phyloP scores from a whole-genome alignment of 1,139 yeast genomes.

The Suhomyces guaymorum region DNA sequence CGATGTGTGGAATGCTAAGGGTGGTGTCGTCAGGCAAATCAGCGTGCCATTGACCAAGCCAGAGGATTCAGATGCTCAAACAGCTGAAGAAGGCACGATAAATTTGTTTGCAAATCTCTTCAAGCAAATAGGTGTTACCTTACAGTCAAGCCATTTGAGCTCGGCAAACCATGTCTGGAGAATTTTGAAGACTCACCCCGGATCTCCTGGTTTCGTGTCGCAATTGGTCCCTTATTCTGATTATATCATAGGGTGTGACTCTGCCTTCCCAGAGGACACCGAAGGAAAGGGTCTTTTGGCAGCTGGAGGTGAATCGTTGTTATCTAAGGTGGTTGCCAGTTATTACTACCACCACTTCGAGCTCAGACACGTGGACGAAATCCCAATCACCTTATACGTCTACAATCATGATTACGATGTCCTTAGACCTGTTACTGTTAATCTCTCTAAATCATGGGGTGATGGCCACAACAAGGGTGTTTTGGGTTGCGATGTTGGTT shows the following conservation, averaged over 20 bases:
- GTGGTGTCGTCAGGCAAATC: constrained; percentile 64
- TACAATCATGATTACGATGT: constrained; percentile 87
- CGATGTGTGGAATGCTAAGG: constrained; percentile 88
- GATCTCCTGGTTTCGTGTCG: constrained; percentile 83
- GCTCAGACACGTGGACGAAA: constrained; percentile 33
- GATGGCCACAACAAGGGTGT: constrained; percentile 65
- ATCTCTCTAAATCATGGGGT: constrained; percentile 47
- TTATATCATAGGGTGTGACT: constrained; percentile 85
- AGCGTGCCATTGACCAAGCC: constrained; percentile 41
- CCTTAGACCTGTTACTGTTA: constrained; percentile 81
- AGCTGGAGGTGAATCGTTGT: constrained; percentile 81
- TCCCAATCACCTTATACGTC: constrained; percentile 64
- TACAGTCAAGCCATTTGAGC: constrained; percentile 75
- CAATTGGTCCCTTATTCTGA: constrained; percentile 86
- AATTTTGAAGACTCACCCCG: constrained; percentile 68
- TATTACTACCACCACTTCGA: constrained; percentile 56
- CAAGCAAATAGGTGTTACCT: constrained; percentile 57
- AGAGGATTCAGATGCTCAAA: constrained; percentile 13
- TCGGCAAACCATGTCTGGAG: constrained; percentile 89
- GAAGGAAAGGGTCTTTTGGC: constrained; percentile 69
- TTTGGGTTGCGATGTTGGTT: constrained; percentile 93
- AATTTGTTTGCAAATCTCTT: constrained; percentile 27
- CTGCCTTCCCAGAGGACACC: constrained; percentile 40
- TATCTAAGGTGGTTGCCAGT: constrained; percentile 62
- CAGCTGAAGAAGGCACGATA: constrained; percentile 11